These are phyloP conservation scores for Rhynchosporium secalis DNA, from an alignment of 2,329 filamentous ascomycete species.

Conservation along the genomic window DNA sequence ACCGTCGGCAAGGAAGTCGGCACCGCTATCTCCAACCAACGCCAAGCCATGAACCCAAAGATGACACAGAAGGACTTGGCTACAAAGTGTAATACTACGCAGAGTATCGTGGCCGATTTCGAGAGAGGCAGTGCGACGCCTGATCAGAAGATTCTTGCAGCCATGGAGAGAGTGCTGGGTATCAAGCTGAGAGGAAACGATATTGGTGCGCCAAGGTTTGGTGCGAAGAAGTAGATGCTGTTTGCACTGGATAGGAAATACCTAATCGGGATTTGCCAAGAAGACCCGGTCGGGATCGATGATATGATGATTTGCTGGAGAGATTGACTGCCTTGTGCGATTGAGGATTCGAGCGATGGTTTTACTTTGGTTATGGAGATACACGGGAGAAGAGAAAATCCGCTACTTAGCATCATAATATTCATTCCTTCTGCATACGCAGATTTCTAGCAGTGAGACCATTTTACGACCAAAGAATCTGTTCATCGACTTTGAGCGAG, in stretches of 20 bases:
- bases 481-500: too few relatives aligned
- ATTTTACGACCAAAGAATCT: too few relatives aligned
- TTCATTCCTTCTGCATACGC: too few relatives aligned
- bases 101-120: constrained; percentile 77
- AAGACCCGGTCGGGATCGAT: background rate
- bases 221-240: constrained; percentile 44
- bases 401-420: too few relatives aligned
- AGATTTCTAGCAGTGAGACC: too few relatives aligned
- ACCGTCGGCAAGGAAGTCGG: constrained; percentile 80
- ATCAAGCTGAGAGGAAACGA: constrained; percentile 83
- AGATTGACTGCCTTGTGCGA: background rate
- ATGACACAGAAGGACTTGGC: constrained; percentile 92
- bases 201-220: constrained; percentile 82
- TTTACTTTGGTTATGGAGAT: constrained; percentile 8
- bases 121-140: constrained; percentile 77
- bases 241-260: background rate
- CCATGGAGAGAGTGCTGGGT: constrained; percentile 83
- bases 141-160: constrained; percentile 77
- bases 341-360: background rate
- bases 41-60: constrained; percentile 82
- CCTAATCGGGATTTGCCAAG: background rate
- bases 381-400: too few relatives aligned
- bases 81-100: constrained; percentile 85
- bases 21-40: constrained; percentile 76
- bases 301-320: constrained; percentile 6